Percentiles rank a stretch among this genome's conserved stretches.
Evolutionary conservation across 768 basidiomycete genomes (phyloP).

Genomic region (Phallus indusiatus): DNA sequence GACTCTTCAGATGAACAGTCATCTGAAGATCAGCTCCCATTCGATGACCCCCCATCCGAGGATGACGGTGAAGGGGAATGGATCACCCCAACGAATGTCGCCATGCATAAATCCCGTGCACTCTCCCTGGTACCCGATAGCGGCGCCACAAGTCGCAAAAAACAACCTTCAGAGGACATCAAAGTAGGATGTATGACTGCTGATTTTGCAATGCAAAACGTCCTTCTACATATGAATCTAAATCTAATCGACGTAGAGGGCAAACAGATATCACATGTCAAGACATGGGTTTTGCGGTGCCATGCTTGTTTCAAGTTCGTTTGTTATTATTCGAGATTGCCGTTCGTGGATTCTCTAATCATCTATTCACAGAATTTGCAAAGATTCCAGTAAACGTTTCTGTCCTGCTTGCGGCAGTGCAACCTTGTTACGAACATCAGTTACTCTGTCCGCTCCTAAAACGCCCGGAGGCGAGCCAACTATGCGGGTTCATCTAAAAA

Average conservation of each 20-base stretch:
- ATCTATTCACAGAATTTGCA: constrained; percentile 79
- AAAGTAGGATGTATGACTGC: constrained; percentile 83
- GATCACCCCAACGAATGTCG: constrained; percentile 90
- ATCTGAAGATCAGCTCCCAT: constrained; percentile 31
- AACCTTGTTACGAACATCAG: constrained; percentile 82
- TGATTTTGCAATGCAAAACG: constrained; percentile 99
- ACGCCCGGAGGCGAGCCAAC: constrained; percentile 51
- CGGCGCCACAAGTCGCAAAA: constrained; percentile 3
- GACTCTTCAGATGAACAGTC: constrained; percentile 14
- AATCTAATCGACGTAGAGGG: constrained; percentile 86
- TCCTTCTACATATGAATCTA: constrained; percentile 88
- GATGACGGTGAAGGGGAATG: constrained; percentile 90
- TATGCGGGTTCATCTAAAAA: constrained; percentile 87
- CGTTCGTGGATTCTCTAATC: neutral
- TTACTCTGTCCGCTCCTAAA: constrained; percentile 66
- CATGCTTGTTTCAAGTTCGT: constrained; percentile 99
- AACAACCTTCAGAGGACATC: neutral
- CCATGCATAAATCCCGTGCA: constrained; percentile 77
- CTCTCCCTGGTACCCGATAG: constrained; percentile 67
- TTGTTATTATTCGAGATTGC: neutral
- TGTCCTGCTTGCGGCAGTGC: constrained; percentile 96
- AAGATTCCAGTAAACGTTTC: constrained; percentile 90
- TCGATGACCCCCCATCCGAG: constrained; percentile 61
- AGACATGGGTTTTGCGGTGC: constrained; percentile 93
- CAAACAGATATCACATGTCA: constrained; percentile 80